Base-by-base conservation (phyloP, 441 rosid genomes). In the Pelargonium australe region DNA sequence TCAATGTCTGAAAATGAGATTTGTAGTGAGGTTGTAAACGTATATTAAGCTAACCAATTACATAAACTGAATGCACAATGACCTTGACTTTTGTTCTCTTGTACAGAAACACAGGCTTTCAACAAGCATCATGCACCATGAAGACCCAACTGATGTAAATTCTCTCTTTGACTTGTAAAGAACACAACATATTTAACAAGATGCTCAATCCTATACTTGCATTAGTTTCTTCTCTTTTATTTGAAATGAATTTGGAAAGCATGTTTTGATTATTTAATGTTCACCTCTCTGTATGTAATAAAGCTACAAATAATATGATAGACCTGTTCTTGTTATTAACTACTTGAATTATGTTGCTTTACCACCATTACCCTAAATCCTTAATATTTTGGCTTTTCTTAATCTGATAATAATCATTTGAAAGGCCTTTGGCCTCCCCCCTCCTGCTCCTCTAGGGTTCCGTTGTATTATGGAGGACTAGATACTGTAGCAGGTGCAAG, bases 401-500 rank as follows among this genome's bases (percentile, higher is more conserved):
- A 8, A 10, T 66, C 20, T 2, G 65, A 10, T 68, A n/a, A 37
- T 28, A 4, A 0, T 14, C 20, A 37, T 19, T 31, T 41, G 66
- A 64, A 66, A 40, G 37, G 47, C 41, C 34, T 16, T 69, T 43
- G 11, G 19, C 17, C 16, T 16, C 53, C 47, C 12, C 16, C 4
- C 3, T 67, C 10, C 47, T 20, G 23, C 23, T 20, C 74, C 72
- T 23, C 10, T 78, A 84, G 86, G 73, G 31, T 60, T 61, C 72
- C 45, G 23, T 63, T 75, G 70, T 58, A 7, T 68, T 63, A 23
- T 66, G 69, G 75, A 79, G 88, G 76, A 68, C 80, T 66, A 81
- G 90, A 78, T 83, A 81, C 55, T 85, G 89, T 63, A 81, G 75
- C 74, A 78, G 28, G 55, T 87, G 92, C 72, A 72, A 84, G 68